Percentiles rank a stretch among this genome's conserved stretches.
These are phyloP conservation scores for Rhodotorula mucilaginosa DNA, from an alignment of 1,284 basidiomycete genomes.

Conservation along the genomic window DNA sequence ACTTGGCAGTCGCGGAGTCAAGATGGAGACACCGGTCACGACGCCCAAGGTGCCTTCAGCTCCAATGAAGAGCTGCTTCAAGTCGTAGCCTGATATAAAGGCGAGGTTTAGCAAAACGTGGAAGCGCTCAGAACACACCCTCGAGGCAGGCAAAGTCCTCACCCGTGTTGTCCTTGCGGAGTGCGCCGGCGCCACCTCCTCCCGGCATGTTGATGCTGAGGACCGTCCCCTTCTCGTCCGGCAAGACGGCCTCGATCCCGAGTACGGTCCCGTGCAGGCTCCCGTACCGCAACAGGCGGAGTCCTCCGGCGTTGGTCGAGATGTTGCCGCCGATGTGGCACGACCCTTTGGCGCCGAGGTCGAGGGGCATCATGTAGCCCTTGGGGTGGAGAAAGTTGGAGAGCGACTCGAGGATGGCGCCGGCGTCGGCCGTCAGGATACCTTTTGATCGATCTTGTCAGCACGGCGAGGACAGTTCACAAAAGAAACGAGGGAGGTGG, in stretches of 20 bases:
- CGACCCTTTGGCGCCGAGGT: conserved; percentile 97
- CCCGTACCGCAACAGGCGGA: conserved; percentile 90
- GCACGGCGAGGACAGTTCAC: too few species aligned
- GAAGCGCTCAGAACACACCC: conserved; percentile 30
- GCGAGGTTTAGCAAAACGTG: background rate
- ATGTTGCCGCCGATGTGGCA: conserved; percentile 99
- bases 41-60: conserved; percentile 94
- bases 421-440: conserved; percentile 70
- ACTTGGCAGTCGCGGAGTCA: conserved; percentile 84
- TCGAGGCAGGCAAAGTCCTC: background rate
- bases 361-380: conserved; percentile 95
- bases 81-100: conserved; percentile 73
- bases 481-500: background rate
- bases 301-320: conserved; percentile 94
- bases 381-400: conserved; percentile 82
- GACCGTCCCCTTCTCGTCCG: conserved; percentile 80
- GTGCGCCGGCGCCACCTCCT: conserved; percentile 45
- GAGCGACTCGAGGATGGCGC: conserved; percentile 88
- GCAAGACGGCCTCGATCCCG: conserved; percentile 94
- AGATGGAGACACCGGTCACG: conserved; percentile 91
- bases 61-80: conserved; percentile 98
- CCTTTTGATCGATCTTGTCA: conserved; percentile 44
- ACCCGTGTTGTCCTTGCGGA: conserved; percentile 99
- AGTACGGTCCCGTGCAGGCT: conserved; percentile 92
- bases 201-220: conserved; percentile 64